Conservation (phyloP, 345 rosid genomes). For the Ailanthus altissimus region DNA sequence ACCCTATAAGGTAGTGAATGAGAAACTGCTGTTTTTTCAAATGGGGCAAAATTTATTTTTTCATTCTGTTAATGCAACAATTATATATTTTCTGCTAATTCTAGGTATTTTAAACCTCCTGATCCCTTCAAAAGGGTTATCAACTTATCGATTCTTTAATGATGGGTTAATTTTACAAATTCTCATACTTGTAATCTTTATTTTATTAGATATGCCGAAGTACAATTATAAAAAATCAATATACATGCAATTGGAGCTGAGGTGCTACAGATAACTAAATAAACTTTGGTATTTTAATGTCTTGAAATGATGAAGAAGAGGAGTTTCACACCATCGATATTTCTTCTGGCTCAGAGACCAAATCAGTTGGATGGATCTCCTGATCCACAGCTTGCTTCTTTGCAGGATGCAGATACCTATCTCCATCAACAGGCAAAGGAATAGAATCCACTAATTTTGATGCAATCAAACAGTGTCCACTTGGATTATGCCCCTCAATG, state of each 20-base stretch:
- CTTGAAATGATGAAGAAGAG: constrained; percentile 20
- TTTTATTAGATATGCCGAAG: not conserved
- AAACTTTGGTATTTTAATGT: not conserved
- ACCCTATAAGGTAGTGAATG: not conserved
- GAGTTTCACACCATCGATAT: constrained; percentile 61
- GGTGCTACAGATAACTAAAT: not conserved
- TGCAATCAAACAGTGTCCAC: constrained; percentile 91
- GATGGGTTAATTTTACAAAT: constrained; percentile 6
- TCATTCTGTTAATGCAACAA: not conserved
- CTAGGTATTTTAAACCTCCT: not conserved
- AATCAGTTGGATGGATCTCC: constrained; percentile 42
- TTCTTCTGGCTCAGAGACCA: constrained; percentile 35
- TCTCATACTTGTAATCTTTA: constrained; percentile 10
- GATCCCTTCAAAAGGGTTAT: not conserved
- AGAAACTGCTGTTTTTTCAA: not conserved
- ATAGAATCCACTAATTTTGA: constrained; percentile 67
- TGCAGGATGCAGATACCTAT: constrained; percentile 52
- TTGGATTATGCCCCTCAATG: constrained; percentile 87
- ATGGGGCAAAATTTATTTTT: not conserved
- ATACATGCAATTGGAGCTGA: not conserved
- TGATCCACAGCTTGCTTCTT: constrained; percentile 75
- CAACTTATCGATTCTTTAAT: not conserved
- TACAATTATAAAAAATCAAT: not conserved
- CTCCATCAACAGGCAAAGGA: constrained; percentile 49
- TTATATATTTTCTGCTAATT: not conserved